Evolutionary conservation across 1,284 basidiomycete species (phyloP).

Genomic region (Papiliotrema flavescens): DNA sequence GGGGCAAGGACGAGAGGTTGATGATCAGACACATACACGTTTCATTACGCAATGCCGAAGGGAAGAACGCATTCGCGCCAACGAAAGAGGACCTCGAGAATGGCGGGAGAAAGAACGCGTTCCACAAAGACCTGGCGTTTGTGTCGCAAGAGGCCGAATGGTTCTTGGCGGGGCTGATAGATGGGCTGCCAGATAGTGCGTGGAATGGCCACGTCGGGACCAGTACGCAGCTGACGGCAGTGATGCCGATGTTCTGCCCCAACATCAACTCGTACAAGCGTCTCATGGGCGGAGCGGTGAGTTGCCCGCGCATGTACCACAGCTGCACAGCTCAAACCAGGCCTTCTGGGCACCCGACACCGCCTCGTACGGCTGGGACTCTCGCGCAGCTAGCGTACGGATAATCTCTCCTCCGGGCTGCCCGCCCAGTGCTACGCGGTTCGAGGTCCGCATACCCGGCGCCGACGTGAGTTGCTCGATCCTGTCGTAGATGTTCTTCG

Average conservation of each 20-base stretch:
- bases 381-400: slow-evolving; percentile 81
- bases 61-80: slow-evolving; percentile 72
- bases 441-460: slow-evolving; percentile 93
- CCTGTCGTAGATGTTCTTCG: not conserved
- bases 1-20: not conserved
- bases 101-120: slow-evolving; percentile 65
- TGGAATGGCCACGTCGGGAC: not conserved
- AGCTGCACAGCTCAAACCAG: slow-evolving; percentile 37
- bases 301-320: not conserved
- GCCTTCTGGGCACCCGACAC: slow-evolving; percentile 94
- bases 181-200: slow-evolving; percentile 81
- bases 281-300: slow-evolving; percentile 74
- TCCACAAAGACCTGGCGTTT: slow-evolving; percentile 74
- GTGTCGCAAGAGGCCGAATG: slow-evolving; percentile 81
- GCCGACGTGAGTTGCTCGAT: slow-evolving; percentile 66
- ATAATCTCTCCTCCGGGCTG: slow-evolving; percentile 86
- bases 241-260: slow-evolving; percentile 64
- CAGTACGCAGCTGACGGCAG: slow-evolving; percentile 13
- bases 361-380: slow-evolving; percentile 85
- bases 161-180: slow-evolving; percentile 86
- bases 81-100: slow-evolving; percentile 55
- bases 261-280: slow-evolving; percentile 98
- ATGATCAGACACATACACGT: slow-evolving; percentile 78
- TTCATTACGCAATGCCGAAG: slow-evolving; percentile 67
- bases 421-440: slow-evolving; percentile 70